These are phyloP conservation scores for Aspergillus sclerotioniger DNA, from an alignment of 495 filamentous ascomycete genomes.

Conservation along the genomic window DNA sequence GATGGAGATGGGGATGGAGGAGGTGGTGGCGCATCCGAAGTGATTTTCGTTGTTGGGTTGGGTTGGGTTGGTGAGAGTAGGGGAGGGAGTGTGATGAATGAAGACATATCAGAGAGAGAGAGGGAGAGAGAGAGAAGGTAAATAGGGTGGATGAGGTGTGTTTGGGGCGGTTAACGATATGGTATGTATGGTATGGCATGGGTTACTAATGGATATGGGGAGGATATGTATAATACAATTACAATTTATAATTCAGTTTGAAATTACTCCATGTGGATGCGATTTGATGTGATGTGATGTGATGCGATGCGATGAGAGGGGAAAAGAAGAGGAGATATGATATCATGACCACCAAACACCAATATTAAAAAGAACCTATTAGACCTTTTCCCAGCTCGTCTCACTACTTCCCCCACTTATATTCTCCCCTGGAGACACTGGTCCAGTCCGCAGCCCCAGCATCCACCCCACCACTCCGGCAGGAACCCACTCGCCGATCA, in stretches of 20 bases:
- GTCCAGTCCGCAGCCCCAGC: conserved; percentile 66
- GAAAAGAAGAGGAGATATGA: conserved; percentile 1
- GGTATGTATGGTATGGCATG: not conserved
- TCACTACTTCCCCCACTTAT: conserved; percentile 38
- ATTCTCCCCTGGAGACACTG: conserved; percentile 17
- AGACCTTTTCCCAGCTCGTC: conserved; percentile 40
- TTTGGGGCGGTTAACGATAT: not conserved
- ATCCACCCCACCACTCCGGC: conserved; percentile 79
- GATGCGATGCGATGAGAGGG: not conserved
- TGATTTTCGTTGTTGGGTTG: not conserved
- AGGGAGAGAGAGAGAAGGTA: too few relatives aligned
- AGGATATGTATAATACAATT: not conserved
- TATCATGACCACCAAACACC: not conserved
- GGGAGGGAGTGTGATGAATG: too few relatives aligned
- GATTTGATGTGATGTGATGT: not conserved
- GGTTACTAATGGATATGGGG: not conserved
- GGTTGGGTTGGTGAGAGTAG: not conserved
- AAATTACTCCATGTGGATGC: not conserved
- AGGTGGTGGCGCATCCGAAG: conserved; percentile 2
- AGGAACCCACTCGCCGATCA: conserved; percentile 84
- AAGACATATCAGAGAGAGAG: too few relatives aligned
- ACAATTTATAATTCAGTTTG: too few relatives aligned
- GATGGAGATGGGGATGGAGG: conserved; percentile 12
- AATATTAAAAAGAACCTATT: not conserved
- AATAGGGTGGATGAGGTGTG: not conserved